Conservation (phyloP, 805 yeast species). For the Lipomyces oligophaga region DNA sequence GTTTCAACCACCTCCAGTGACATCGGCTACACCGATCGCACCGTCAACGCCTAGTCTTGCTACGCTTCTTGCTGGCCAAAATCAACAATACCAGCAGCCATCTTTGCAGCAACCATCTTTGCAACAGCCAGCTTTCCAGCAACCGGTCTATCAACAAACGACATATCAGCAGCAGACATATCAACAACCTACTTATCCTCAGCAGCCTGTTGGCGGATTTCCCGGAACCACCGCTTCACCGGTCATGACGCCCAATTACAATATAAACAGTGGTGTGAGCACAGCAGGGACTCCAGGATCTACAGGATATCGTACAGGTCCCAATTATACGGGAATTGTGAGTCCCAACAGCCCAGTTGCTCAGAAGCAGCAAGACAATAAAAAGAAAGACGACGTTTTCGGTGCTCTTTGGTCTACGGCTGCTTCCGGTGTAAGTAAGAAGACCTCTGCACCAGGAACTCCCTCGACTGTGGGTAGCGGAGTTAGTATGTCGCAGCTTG, state of each 20-base stretch:
- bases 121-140: too few relatives aligned
- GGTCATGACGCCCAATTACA: slow-evolving; percentile 12
- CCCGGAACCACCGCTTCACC: slow-evolving; percentile 6
- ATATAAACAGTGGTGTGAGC: slow-evolving; percentile 3
- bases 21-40: too few relatives aligned
- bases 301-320: too few relatives aligned
- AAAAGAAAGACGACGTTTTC: slow-evolving; percentile 38
- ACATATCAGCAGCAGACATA: too few relatives aligned
- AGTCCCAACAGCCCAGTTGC: background rate
- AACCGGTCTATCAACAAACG: too few relatives aligned
- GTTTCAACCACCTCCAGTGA: slow-evolving; percentile 11
- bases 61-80: background rate
- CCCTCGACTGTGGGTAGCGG: background rate
- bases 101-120: slow-evolving; percentile 2
- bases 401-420: slow-evolving; percentile 42
- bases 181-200: slow-evolving; percentile 3
- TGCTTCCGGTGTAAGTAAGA: slow-evolving; percentile 29
- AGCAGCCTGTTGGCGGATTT: too few relatives aligned
- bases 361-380: slow-evolving; percentile 1
- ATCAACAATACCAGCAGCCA: slow-evolving; percentile 1
- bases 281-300: slow-evolving; percentile 11
- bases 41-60: too few relatives aligned
- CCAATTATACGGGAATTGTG: too few relatives aligned
- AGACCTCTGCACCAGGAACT: slow-evolving; percentile 4
- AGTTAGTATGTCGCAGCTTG: slow-evolving; percentile 31